A percentile compares a stretch with the other conserved stretches of the same genome.
phyloP scores from a whole-genome alignment of 768 basidiomycete genomes.

The Serendipita sp. region DNA sequence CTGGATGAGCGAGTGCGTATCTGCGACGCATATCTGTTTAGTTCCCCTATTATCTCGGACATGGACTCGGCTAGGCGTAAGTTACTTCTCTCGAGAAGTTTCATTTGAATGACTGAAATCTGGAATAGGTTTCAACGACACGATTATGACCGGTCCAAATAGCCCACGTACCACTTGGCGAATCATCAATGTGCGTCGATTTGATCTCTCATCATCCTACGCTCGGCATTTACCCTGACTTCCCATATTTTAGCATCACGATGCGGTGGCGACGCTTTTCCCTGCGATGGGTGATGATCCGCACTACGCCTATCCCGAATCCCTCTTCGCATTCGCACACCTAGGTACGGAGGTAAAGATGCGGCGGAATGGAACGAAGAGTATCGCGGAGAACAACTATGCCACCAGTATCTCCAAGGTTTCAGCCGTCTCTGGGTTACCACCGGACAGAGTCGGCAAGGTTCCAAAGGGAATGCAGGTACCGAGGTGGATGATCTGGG shows the following conservation, averaged over 20 bases:
- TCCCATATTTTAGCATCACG: constrained; percentile 7
- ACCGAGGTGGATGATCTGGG: not conserved
- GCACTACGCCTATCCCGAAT: not conserved
- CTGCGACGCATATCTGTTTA: constrained; percentile 16
- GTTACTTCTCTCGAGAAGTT: not conserved
- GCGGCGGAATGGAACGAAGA: not conserved
- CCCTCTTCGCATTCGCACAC: not conserved
- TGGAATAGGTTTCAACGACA: constrained; percentile 10
- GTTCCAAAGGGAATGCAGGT: not conserved
- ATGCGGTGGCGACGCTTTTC: constrained; percentile 13
- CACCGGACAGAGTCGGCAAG: not conserved
- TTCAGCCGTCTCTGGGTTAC: not conserved
- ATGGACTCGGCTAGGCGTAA: constrained; percentile 1
- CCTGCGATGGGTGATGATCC: constrained; percentile 14
- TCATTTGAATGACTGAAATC: not conserved
- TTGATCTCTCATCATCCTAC: not conserved
- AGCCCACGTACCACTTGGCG: constrained; percentile 13
- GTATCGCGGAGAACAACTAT: not conserved
- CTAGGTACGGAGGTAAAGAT: constrained; percentile 9
- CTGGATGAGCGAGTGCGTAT: constrained; percentile 7
- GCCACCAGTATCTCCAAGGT: not conserved
- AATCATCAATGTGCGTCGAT: constrained; percentile 10
- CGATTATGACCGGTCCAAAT: constrained; percentile 5
- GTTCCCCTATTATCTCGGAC: constrained; percentile 10
- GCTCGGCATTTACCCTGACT: not conserved